These are phyloP conservation scores for Puccinia brachypodii DNA, from an alignment of 1,284 basidiomycete species.

Conservation along the genomic window DNA sequence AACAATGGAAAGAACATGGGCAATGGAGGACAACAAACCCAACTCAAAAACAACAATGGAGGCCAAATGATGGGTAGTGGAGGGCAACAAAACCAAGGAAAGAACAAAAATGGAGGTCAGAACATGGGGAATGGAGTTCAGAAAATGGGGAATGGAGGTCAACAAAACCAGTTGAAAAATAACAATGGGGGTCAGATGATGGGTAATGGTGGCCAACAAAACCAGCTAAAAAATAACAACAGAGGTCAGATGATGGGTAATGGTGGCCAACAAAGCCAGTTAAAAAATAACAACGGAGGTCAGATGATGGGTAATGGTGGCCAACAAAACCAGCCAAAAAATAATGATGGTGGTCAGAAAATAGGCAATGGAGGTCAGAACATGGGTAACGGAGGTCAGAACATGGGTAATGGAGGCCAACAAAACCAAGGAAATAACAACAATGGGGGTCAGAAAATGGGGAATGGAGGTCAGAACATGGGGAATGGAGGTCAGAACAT, in stretches of 20 bases:
- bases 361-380: neutral
- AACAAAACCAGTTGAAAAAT: neutral
- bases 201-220: neutral
- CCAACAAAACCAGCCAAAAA: neutral
- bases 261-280: neutral
- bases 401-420: neutral
- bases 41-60: neutral
- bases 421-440: neutral
- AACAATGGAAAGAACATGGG: neutral
- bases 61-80: neutral
- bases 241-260: too few species aligned
- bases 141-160: too few species aligned
- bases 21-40: neutral
- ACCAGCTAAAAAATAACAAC: neutral
- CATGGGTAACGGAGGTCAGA: neutral
- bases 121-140: too few species aligned
- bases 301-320: neutral
- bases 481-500: neutral
- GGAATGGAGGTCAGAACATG: neutral
- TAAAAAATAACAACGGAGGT: neutral
- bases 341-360: neutral
- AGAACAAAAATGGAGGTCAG: neutral
- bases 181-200: neutral
- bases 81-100: conserved; percentile 14
- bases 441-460: neutral